A percentile compares a stretch with the other conserved stretches of the same genome.
phyloP scores from a whole-genome alignment of 1,139 yeast genomes.

The Hemisphaericaspora subhashii region DNA sequence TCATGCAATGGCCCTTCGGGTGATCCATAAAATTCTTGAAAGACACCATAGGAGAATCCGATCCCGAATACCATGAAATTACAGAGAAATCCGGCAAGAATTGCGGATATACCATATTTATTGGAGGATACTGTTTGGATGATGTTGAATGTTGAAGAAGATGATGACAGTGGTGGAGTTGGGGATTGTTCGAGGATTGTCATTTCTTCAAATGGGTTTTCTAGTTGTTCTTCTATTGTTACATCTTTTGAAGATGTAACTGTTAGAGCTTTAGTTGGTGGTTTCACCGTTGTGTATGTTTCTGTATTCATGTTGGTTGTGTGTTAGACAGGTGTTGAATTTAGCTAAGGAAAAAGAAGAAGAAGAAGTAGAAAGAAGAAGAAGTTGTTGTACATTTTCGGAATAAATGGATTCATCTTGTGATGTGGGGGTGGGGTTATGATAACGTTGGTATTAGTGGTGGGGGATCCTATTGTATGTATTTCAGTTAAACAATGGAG shows the following conservation, averaged over 20 bases:
- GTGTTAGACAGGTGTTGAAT: too few species aligned
- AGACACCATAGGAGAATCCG: slow-evolving; percentile 35
- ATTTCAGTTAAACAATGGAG: too few species aligned
- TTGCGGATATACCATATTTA: slow-evolving; percentile 12
- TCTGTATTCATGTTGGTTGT: too few species aligned
- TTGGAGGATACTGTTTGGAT: slow-evolving; percentile 3
- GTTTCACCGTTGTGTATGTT: too few species aligned
- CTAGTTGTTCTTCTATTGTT: neutral
- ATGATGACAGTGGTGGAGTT: neutral
- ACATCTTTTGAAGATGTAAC: neutral
- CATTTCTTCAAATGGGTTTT: slow-evolving; percentile 5
- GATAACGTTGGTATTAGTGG: too few species aligned
- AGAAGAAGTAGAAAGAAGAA: too few species aligned
- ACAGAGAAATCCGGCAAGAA: slow-evolving; percentile 30
- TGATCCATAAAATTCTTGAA: slow-evolving; percentile 33
- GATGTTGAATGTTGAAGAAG: slow-evolving; percentile 2
- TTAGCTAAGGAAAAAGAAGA: too few species aligned
- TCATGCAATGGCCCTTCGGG: slow-evolving; percentile 25
- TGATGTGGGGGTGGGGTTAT: too few species aligned
- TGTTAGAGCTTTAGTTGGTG: neutral
- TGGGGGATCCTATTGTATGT: too few species aligned
- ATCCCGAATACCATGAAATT: slow-evolving; percentile 36
- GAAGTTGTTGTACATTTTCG: too few species aligned
- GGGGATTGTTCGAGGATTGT: neutral
- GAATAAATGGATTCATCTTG: too few species aligned